These are phyloP conservation scores for Tilletia caries DNA, from an alignment of 1,284 basidiomycete genomes.

Conservation along the genomic window DNA sequence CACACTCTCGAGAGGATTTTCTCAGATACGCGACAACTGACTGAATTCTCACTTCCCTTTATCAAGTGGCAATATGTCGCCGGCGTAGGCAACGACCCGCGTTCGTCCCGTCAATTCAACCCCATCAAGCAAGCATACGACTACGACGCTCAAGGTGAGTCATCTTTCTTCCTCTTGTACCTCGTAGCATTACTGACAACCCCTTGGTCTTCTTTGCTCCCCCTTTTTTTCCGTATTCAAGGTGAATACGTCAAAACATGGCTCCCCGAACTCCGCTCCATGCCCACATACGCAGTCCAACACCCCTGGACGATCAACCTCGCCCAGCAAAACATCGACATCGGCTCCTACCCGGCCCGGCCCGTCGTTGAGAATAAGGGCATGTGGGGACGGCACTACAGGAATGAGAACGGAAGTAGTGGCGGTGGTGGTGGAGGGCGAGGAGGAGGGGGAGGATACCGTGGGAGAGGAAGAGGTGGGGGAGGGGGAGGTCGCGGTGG, in stretches of 20 bases:
- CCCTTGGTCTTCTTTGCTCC: not conserved
- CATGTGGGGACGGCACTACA: slow-evolving; percentile 41
- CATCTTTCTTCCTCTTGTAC: not conserved
- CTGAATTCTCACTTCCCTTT: not conserved
- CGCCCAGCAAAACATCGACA: not conserved
- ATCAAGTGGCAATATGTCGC: slow-evolving; percentile 41
- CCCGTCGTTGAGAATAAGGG: slow-evolving; percentile 38
- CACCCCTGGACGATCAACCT: slow-evolving; percentile 35
- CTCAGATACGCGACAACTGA: not conserved
- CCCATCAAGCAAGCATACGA: slow-evolving; percentile 46
- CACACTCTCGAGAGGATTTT: too few relatives aligned
- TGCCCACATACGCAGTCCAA: slow-evolving; percentile 23
- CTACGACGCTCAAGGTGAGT: slow-evolving; percentile 35
- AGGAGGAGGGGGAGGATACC: slow-evolving; percentile 56
- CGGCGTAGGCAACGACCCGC: slow-evolving; percentile 46
- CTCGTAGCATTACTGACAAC: too few relatives aligned
- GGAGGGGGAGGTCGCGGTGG: slow-evolving; percentile 44
- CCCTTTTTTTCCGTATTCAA: not conserved
- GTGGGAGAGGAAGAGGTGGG: slow-evolving; percentile 55
- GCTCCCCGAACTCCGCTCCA: slow-evolving; percentile 24
- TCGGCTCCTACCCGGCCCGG: slow-evolving; percentile 25
- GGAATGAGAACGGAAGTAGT: slow-evolving; percentile 19
- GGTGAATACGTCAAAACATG: slow-evolving; percentile 29
- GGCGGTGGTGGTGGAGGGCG: slow-evolving; percentile 20
- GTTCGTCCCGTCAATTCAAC: slow-evolving; percentile 43